Conservation (phyloP, 495 filamentous ascomycete genomes). For the Tricharina praecox region DNA sequence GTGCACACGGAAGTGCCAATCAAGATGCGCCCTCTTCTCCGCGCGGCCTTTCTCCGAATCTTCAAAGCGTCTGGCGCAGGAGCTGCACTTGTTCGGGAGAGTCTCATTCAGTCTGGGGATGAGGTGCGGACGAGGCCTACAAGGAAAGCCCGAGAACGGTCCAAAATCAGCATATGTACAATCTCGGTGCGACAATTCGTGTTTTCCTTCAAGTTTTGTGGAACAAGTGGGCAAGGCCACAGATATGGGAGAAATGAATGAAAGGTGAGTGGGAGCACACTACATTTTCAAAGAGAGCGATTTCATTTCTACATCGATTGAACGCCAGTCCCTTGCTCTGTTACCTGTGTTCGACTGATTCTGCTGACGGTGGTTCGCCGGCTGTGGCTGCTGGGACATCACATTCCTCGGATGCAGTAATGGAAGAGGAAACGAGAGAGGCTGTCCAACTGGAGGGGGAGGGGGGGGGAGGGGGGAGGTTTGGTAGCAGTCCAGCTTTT, state of each 20-base stretch:
- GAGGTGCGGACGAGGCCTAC: conserved; percentile 57
- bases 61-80: conserved; percentile 76
- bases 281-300: conserved; percentile 66
- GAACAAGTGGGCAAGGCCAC: too few relatives aligned
- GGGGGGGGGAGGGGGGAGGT: conserved; percentile 19
- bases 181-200: too few relatives aligned
- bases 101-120: conserved; percentile 58
- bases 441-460: conserved; percentile 26
- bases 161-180: conserved; percentile 11
- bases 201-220: too few relatives aligned
- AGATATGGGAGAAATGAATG: too few relatives aligned
- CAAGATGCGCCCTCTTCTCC: conserved; percentile 81
- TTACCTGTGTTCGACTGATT: conserved; percentile 4
- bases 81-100: conserved; percentile 67
- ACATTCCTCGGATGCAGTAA: conserved; percentile 13
- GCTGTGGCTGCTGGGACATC: conserved; percentile 9
- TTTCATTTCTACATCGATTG: conserved; percentile 49
- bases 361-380: too few relatives aligned
- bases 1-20: conserved; percentile 95
- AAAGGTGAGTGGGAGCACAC: conserved; percentile 27
- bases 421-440: conserved; percentile 24
- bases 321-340: conserved; percentile 23
- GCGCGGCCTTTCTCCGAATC: conserved; percentile 58
- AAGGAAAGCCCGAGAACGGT: conserved; percentile 26
- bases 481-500: conserved; percentile 24